Base-by-base conservation (phyloP, 139 green algal genomes). In the Micractinium sp. region DNA sequence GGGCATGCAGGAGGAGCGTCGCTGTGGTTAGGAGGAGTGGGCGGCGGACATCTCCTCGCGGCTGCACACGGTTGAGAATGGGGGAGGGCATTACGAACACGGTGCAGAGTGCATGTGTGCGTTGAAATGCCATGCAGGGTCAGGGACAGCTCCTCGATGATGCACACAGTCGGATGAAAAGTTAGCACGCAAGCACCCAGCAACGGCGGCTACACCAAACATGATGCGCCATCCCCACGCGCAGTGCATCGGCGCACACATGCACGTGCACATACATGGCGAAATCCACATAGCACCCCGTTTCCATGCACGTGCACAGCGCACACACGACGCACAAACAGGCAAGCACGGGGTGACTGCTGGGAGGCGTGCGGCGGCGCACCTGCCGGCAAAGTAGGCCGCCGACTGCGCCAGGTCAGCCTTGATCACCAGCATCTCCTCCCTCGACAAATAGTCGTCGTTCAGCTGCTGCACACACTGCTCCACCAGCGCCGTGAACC, bases 401-500 rank as follows among this genome's bases (percentile, higher is more conserved):
- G 78, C 63, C 36, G 38, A 63, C 82, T 87, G 82, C 63, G 66
- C 82, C 36, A 87, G 82, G 66, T 87, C 82, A 13, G 82, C 82
- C 63, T 87, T 87, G 82, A 87, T 87, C 13, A 87, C 82, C 66
- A 87, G 63, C 82, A 87, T 87, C 66, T 87, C 82, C 82, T 87
- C 82, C 27, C 63, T 22, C 0, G n/a, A 35, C 82, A 87, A 22
- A 63, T 80, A 87, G 27, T 87, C 82, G 61, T 87, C 82, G 38
- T 87, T 87, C 63, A 87, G 66, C 82, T 87, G 63, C 82, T 87
- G 82, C 82, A 87, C 82, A 38, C 82, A 87, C 36, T 66, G 63
- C 82, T 87, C 82, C 35, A 87, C 82, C 63, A 87, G 82, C 63
- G 82, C 36, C 22, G 75, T 73, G 75, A 87, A 87, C 29, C 82